A percentile compares a stretch with the other conserved stretches of the same genome.
Conservation (phyloP, 805 yeast genomes). For the Pichia exigua region DNA sequence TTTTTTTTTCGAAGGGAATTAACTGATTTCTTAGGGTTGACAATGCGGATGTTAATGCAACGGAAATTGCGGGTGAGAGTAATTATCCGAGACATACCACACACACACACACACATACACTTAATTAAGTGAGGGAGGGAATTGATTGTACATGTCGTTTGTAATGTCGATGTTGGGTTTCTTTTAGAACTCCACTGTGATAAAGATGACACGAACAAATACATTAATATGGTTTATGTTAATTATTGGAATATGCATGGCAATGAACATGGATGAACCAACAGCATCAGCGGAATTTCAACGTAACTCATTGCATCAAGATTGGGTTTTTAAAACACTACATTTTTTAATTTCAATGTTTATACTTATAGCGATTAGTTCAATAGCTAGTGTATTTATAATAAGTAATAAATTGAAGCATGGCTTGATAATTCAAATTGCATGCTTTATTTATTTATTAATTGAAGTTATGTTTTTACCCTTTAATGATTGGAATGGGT, state of each 20-base stretch:
- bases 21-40: no score
- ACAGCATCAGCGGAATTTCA: slow-evolving; percentile 13
- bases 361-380: slow-evolving; percentile 46
- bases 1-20: no score
- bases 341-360: slow-evolving; percentile 5
- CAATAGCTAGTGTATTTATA: slow-evolving; percentile 45
- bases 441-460: slow-evolving; percentile 42
- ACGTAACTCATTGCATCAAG: slow-evolving; percentile 7
- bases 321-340: slow-evolving; percentile 39
- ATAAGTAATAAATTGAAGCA: slow-evolving; percentile 44
- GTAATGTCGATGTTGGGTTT: no score
- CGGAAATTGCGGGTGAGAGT: no score
- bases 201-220: not conserved
- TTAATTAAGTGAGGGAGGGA: no score
- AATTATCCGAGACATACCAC: no score
- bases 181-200: no score
- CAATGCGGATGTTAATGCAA: no score
- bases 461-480: slow-evolving; percentile 50
- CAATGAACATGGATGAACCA: slow-evolving; percentile 17
- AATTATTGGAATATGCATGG: not conserved
- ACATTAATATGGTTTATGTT: not conserved
- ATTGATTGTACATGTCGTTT: no score
- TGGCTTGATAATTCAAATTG: slow-evolving; percentile 38
- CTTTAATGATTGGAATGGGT: slow-evolving; percentile 58
- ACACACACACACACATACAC: no score